Conservation (phyloP, 2,329 filamentous ascomycete species). For the Curvularia lunata region DNA sequence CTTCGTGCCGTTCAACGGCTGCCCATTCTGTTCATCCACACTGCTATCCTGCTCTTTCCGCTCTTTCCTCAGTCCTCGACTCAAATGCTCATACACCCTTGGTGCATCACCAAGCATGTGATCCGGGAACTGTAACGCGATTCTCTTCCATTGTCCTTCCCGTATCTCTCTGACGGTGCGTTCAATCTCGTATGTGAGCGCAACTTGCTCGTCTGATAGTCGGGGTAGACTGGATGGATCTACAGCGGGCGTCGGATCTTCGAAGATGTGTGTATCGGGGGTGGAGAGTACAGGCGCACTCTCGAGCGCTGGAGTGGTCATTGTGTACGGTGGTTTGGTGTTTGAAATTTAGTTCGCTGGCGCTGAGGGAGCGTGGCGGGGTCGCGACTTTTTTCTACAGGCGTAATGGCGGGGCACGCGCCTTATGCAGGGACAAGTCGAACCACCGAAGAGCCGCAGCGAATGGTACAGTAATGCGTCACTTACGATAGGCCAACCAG, state of each 20-base stretch:
- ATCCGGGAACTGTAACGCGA: slow-evolving; percentile 96
- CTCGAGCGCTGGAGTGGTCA: slow-evolving; percentile 37
- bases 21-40: slow-evolving; percentile 5
- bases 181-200: slow-evolving; percentile 81
- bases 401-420: slow-evolving; percentile 17
- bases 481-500: slow-evolving; percentile 13
- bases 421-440: slow-evolving; percentile 12
- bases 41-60: slow-evolving; percentile 21
- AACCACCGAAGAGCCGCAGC: slow-evolving; percentile 20
- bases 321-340: slow-evolving; percentile 19
- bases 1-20: slow-evolving; percentile 8
- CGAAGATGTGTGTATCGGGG: slow-evolving; percentile 66
- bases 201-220: slow-evolving; percentile 72
- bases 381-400: slow-evolving; percentile 20
- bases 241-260: slow-evolving; percentile 57
- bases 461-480: slow-evolving; percentile 3
- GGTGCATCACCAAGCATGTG: slow-evolving; percentile 87
- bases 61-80: slow-evolving; percentile 55
- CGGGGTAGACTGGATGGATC: slow-evolving; percentile 42
- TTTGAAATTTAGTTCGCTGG: slow-evolving; percentile 2
- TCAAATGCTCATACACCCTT: slow-evolving; percentile 73
- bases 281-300: slow-evolving; percentile 66
- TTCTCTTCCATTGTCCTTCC: slow-evolving; percentile 71
- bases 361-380: slow-evolving; percentile 22
- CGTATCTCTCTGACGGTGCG: slow-evolving; percentile 79